phyloP scores from a whole-genome alignment of 2,329 filamentous ascomycete genomes.

The Neopestalotiopsis sp. region DNA sequence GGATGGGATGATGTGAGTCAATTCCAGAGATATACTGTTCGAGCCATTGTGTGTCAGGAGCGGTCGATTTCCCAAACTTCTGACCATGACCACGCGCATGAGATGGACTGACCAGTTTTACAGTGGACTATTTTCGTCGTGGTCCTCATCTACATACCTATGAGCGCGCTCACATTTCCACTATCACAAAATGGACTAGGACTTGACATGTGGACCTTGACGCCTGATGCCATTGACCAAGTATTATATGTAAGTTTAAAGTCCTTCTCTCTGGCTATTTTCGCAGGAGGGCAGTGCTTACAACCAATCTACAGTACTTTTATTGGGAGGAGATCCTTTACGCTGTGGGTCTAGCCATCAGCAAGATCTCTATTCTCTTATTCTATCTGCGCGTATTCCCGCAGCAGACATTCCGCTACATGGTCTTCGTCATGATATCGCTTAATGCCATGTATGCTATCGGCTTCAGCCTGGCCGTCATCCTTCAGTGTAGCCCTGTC shows the following conservation, averaged over 20 bases:
- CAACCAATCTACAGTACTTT: neutral
- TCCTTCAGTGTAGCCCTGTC: conserved; percentile 28
- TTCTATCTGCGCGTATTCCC: conserved; percentile 32
- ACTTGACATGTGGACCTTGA: conserved; percentile 11
- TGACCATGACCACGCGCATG: too few relatives aligned
- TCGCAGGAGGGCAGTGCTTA: neutral
- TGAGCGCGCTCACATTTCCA: conserved; percentile 6
- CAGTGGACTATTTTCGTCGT: conserved; percentile 2
- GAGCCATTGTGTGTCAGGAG: too few relatives aligned
- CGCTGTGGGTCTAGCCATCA: conserved; percentile 14
- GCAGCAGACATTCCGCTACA: conserved; percentile 19
- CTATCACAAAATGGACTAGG: conserved; percentile 5
- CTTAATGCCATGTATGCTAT: conserved; percentile 23
- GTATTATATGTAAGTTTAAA: conserved; percentile 12
- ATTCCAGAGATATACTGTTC: too few relatives aligned
- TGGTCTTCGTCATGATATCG: conserved; percentile 24
- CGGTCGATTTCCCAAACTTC: too few relatives aligned
- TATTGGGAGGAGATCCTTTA: conserved; percentile 17
- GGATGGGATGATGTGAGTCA: conserved; percentile 5
- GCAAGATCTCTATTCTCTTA: conserved; percentile 32
- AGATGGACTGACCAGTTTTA: neutral
- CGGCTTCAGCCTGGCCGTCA: conserved; percentile 22
- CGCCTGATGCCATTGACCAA: conserved; percentile 3
- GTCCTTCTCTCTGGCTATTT: too few relatives aligned
- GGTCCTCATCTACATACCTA: conserved; percentile 2